Percentiles rank a stretch among this genome's conserved stretches.
These are phyloP conservation scores for Lepiota venenata DNA, from an alignment of 768 basidiomycete species.

Conservation along the genomic window DNA sequence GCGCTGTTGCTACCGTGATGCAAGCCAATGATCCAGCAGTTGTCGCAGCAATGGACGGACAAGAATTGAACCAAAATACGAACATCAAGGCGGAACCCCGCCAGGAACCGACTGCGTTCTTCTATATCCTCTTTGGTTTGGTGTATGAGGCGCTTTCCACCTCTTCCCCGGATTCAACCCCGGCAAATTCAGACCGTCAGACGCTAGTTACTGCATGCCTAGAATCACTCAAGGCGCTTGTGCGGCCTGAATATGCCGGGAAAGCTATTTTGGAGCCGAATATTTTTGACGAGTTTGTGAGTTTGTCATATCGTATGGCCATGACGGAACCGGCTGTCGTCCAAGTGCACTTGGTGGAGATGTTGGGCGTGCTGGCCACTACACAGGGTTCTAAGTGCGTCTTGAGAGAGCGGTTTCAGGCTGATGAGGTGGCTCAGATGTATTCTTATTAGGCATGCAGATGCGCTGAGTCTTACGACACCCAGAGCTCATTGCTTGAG, in stretches of 20 bases:
- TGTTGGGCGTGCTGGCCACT: conserved; percentile 56
- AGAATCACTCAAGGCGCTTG: conserved; percentile 75
- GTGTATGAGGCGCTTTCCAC: conserved; percentile 83
- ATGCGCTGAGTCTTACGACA: conserved; percentile 39
- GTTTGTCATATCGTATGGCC: conserved; percentile 84
- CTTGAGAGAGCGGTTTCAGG: not conserved
- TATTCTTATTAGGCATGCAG: conserved; percentile 20
- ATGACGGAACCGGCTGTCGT: conserved; percentile 78
- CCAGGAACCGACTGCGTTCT: conserved; percentile 71
- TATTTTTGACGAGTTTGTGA: conserved; percentile 88
- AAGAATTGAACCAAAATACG: conserved; percentile 34
- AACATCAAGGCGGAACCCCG: conserved; percentile 30
- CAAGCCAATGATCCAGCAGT: conserved; percentile 63
- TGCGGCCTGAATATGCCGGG: conserved; percentile 78
- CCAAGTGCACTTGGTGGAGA: conserved; percentile 70
- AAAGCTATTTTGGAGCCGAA: conserved; percentile 75
- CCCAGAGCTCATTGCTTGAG: conserved; percentile 69
- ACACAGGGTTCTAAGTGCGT: conserved; percentile 29
- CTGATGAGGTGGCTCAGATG: not conserved
- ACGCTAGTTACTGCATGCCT: conserved; percentile 59
- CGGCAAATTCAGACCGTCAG: conserved; percentile 36
- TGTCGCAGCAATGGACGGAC: conserved; percentile 80
- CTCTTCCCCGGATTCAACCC: conserved; percentile 57
- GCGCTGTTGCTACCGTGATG: conserved; percentile 83
- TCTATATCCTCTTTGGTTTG: conserved; percentile 90